These are phyloP conservation scores for Petunia secreta DNA, from an alignment of 257 asterid genomes.

Conservation along the genomic window DNA sequence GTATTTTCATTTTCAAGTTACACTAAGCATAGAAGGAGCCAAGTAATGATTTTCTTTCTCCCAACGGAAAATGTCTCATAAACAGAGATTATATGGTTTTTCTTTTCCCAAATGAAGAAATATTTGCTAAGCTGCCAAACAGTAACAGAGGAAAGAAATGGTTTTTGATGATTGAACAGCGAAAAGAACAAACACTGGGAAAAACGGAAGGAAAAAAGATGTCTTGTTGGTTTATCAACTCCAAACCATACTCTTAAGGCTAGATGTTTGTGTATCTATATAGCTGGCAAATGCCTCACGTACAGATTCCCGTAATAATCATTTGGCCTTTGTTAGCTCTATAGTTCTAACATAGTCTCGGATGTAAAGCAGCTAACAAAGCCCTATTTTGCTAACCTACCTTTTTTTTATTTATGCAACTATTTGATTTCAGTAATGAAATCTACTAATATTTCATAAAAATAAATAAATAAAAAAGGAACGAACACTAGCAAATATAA, in stretches of 20 bases:
- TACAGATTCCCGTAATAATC: too few species aligned
- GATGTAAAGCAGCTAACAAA: neutral
- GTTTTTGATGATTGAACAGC: neutral
- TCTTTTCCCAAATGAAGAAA: neutral
- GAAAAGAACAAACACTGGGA: neutral
- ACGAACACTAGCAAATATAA: neutral
- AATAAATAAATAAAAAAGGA: neutral
- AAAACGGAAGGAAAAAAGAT: neutral
- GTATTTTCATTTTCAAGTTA: neutral
- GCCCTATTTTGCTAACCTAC: neutral
- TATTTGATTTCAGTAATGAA: neutral
- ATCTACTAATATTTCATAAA: neutral
- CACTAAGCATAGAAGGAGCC: neutral
- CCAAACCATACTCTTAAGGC: neutral
- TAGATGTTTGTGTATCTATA: neutral
- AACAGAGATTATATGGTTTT: neutral
- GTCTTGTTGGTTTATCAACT: neutral
- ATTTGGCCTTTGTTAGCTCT: neutral
- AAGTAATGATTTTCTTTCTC: neutral
- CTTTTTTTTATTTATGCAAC: neutral
- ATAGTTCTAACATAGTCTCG: neutral
- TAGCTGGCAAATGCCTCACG: neutral
- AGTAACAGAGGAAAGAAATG: neutral
- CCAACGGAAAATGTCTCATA: constrained; percentile 7
- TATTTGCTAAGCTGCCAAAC: neutral